These are phyloP conservation scores for Ramaria sp. DNA, from an alignment of 768 basidiomycete species.

Conservation along the genomic window DNA sequence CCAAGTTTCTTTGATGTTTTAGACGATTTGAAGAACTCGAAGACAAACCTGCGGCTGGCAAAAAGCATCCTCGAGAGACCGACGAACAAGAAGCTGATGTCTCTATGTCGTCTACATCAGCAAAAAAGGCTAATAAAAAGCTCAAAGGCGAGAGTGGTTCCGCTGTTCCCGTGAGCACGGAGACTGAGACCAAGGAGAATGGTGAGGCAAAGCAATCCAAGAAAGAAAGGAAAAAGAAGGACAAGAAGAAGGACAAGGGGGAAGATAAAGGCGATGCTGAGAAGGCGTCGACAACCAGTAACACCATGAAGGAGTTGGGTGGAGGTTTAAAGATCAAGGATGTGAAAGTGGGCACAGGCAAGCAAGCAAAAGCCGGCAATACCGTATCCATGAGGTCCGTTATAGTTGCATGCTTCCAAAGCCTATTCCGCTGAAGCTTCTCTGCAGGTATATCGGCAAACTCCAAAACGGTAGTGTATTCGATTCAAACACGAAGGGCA, in stretches of 20 bases:
- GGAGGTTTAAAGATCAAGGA: conserved; percentile 74
- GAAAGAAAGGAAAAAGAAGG: conserved; percentile 16
- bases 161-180: conserved; percentile 23
- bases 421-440: background rate
- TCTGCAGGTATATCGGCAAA: conserved; percentile 73
- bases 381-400: conserved; percentile 57
- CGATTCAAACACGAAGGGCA: conserved; percentile 75
- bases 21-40: conserved; percentile 70
- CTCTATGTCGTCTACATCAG: conserved; percentile 32
- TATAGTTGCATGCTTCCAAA: background rate
- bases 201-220: conserved; percentile 25
- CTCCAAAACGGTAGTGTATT: conserved; percentile 64
- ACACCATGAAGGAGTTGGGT: conserved; percentile 35
- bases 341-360: conserved; percentile 70
- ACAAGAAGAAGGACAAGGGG: conserved; percentile 10
- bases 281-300: conserved; percentile 19
- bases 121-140: conserved; percentile 68
- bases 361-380: conserved; percentile 77
- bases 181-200: conserved; percentile 24
- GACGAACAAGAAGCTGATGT: conserved; percentile 35
- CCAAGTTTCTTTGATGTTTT: background rate
- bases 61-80: conserved; percentile 64
- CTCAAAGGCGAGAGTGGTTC: conserved; percentile 49
- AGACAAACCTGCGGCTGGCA: conserved; percentile 27
- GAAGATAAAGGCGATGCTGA: conserved; percentile 21